These are phyloP conservation scores for Fraxinus nigra DNA, from an alignment of 305 asterid species.

Conservation along the genomic window DNA sequence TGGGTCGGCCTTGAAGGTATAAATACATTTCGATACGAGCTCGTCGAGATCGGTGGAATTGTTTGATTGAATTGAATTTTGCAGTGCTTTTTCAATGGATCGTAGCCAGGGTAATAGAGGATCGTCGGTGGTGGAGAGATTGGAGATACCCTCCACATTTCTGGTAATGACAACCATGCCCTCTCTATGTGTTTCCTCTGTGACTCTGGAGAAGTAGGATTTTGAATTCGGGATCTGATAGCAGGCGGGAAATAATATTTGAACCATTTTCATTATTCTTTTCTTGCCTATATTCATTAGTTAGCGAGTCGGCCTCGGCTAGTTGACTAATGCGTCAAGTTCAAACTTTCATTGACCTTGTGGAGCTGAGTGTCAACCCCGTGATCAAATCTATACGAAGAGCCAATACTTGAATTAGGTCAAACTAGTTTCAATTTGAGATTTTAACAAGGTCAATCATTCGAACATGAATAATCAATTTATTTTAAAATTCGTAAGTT, in stretches of 20 bases:
- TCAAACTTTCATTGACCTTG: neutral
- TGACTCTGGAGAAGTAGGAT: conserved; percentile 7
- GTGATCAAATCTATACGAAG: too few relatives aligned
- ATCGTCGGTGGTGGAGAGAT: conserved; percentile 42
- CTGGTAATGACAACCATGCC: conserved; percentile 47
- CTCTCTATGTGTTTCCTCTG: conserved; percentile 20
- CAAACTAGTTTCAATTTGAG: neutral
- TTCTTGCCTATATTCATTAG: neutral
- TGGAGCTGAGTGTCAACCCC: neutral
- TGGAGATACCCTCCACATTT: conserved; percentile 24
- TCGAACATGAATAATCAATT: neutral
- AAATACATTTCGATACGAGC: conserved; percentile 48
- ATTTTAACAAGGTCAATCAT: neutral
- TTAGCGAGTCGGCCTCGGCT: neutral
- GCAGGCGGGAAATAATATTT: conserved; percentile 30
- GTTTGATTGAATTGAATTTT: conserved; percentile 24
- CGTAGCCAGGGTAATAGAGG: conserved; percentile 68
- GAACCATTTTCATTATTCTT: neutral
- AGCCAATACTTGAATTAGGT: too few relatives aligned
- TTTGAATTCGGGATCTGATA: conserved; percentile 27
- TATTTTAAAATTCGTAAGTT: too few relatives aligned
- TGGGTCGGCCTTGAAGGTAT: conserved; percentile 57
- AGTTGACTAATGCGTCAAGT: neutral
- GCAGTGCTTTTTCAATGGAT: conserved; percentile 50
- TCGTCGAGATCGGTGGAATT: conserved; percentile 35